phyloP scores from a whole-genome alignment of 352 stramenopile species.

The Phytopythium chamaehyphon region DNA sequence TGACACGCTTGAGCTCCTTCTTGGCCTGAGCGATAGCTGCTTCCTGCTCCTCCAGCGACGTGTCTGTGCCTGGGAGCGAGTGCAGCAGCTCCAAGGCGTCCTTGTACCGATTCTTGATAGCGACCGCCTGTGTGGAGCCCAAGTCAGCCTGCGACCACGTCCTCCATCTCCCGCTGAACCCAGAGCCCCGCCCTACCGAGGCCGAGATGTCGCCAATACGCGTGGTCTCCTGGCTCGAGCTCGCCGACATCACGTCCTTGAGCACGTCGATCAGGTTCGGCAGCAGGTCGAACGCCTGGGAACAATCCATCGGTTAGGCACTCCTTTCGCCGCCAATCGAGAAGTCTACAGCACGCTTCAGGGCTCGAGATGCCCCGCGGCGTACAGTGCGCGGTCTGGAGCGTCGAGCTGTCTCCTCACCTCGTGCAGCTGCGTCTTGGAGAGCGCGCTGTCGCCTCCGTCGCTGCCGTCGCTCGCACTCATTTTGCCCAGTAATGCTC shows the following conservation, averaged over 20 bases:
- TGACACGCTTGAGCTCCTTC: slow-evolving; percentile 69
- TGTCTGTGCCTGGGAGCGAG: slow-evolving; percentile 71
- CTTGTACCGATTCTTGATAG: slow-evolving; percentile 74
- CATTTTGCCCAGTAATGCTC: slow-evolving; percentile 13
- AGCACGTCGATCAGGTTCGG: slow-evolving; percentile 82
- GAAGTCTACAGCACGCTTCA: background rate
- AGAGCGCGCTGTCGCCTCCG: slow-evolving; percentile 32
- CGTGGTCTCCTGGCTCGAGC: slow-evolving; percentile 69
- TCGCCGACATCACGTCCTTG: slow-evolving; percentile 78
- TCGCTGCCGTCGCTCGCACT: slow-evolving; percentile 14
- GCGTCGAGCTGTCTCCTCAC: slow-evolving; percentile 10
- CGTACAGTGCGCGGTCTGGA: background rate
- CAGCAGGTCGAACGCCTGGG: slow-evolving; percentile 74
- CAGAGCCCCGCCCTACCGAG: slow-evolving; percentile 27
- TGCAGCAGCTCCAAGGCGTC: slow-evolving; percentile 63
- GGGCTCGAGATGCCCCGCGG: no score
- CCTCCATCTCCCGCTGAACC: background rate
- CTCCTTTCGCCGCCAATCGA: background rate
- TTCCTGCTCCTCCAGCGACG: slow-evolving; percentile 76
- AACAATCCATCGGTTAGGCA: background rate
- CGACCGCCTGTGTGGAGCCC: slow-evolving; percentile 50
- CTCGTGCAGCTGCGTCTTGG: slow-evolving; percentile 69
- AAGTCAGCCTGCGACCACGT: no score
- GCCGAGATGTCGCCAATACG: slow-evolving; percentile 77
- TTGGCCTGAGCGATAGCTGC: slow-evolving; percentile 63